These are phyloP conservation scores for Debaryomyces coudertii DNA, from an alignment of 1,139 yeast genomes.

Conservation along the genomic window DNA sequence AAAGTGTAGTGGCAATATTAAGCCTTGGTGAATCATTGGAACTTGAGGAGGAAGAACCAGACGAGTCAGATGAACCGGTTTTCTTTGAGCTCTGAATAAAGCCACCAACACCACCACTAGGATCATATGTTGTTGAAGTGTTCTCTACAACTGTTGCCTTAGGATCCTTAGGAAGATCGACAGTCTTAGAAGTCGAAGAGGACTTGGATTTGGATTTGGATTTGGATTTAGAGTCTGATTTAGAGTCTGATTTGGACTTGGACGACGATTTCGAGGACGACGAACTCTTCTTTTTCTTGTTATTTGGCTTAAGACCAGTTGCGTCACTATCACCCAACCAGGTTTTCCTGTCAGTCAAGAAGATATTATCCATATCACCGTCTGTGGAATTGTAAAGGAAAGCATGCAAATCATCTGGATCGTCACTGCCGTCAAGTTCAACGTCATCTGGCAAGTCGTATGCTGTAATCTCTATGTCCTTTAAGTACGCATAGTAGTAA, in stretches of 20 bases:
- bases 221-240: slow-evolving; percentile 8
- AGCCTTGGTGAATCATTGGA: slow-evolving; percentile 4
- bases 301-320: slow-evolving; percentile 65
- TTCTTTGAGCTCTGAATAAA: slow-evolving; percentile 12
- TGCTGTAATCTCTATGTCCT: slow-evolving; percentile 62
- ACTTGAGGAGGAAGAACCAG: slow-evolving; percentile 5
- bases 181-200: slow-evolving; percentile 8
- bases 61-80: slow-evolving; percentile 5
- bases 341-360: slow-evolving; percentile 62
- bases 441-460: slow-evolving; percentile 67
- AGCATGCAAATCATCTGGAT: slow-evolving; percentile 42
- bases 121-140: slow-evolving; percentile 7
- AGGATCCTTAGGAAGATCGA: neutral
- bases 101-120: slow-evolving; percentile 11
- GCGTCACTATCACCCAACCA: slow-evolving; percentile 62
- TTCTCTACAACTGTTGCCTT: neutral
- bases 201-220: slow-evolving; percentile 11
- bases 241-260: slow-evolving; percentile 7
- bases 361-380: slow-evolving; percentile 49
- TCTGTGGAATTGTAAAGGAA: slow-evolving; percentile 59
- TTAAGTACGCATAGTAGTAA: slow-evolving; percentile 70
- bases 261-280: no score
- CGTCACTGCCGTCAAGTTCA: slow-evolving; percentile 40
- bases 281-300: slow-evolving; percentile 22
- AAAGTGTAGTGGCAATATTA: slow-evolving; percentile 2